phyloP scores from a whole-genome alignment of 2,329 filamentous ascomycete species.

The Microcera coccophila region DNA sequence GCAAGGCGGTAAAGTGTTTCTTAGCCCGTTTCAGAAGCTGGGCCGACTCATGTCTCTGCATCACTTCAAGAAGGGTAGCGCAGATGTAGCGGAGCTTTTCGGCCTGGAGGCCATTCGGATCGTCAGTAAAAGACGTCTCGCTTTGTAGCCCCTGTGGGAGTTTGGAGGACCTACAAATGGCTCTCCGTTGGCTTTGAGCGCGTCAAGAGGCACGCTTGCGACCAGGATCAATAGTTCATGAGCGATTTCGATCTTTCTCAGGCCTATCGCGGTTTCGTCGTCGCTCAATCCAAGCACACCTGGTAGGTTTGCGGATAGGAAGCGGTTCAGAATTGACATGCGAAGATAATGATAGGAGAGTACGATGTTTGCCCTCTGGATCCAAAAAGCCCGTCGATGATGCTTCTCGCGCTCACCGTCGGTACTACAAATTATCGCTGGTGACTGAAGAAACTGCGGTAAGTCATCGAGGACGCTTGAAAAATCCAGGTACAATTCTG shows the following conservation, averaged over 20 bases:
- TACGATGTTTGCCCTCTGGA: constrained; percentile 4
- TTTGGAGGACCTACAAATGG: constrained; percentile 1
- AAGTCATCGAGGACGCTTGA: constrained; percentile 1
- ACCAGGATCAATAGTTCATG: not conserved
- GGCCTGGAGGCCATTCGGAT: not conserved
- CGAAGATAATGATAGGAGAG: constrained; percentile 6
- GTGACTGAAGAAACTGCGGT: not conserved
- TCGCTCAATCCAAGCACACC: constrained; percentile 1
- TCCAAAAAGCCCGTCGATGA: constrained; percentile 4
- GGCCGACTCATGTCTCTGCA: not conserved
- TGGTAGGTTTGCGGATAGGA: not conserved
- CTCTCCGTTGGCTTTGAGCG: constrained; percentile 4
- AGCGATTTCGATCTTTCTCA: constrained; percentile 2
- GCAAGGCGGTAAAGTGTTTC: constrained; percentile 1
- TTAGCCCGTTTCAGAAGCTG: constrained; percentile 1
- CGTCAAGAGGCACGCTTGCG: constrained; percentile 1
- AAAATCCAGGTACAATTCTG: not conserved
- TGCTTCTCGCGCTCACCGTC: not conserved
- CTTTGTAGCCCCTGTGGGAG: too few relatives aligned
- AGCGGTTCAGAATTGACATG: constrained; percentile 4
- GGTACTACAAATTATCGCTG: not conserved
- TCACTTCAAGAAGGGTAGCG: constrained; percentile 2
- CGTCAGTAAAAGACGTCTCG: not conserved
- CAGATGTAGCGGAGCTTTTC: constrained; percentile 6
- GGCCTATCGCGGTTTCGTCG: not conserved